Evolutionary conservation across 345 rosid species (phyloP).

Genomic region (Toxicodendron radicans): DNA sequence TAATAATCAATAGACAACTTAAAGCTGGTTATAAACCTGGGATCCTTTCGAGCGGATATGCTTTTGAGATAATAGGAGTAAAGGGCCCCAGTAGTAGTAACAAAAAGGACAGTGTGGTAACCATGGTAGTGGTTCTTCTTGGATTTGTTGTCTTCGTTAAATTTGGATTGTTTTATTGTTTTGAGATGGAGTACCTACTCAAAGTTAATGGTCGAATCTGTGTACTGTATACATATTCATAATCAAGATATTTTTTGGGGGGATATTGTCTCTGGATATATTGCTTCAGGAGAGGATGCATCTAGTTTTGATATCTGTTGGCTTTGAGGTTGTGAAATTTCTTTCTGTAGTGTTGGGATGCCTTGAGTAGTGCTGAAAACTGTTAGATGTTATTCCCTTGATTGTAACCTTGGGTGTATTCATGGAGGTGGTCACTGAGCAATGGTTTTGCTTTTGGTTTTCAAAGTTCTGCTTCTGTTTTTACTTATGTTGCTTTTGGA

Average conservation of each 20-base stretch:
- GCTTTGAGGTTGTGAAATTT: neutral
- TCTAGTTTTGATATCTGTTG: neutral
- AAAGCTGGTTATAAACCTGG: neutral
- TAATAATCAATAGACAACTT: neutral
- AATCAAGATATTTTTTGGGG: no score
- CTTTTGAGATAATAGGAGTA: neutral
- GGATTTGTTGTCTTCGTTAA: no score
- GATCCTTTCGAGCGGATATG: neutral
- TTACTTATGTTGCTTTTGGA: neutral
- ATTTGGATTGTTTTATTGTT: no score
- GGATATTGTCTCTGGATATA: neutral
- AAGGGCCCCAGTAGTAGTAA: neutral
- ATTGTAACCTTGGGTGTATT: neutral
- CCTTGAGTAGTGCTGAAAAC: neutral
- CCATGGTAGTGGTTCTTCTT: no score
- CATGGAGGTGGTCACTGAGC: neutral
- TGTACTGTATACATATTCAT: no score
- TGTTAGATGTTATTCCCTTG: neutral
- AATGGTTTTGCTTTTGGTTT: neutral
- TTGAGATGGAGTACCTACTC: no score
- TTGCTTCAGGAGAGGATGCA: neutral
- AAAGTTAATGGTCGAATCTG: no score
- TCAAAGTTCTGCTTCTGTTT: neutral
- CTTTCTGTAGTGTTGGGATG: neutral
- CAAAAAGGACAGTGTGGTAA: no score